These are phyloP conservation scores for Dactylellina parvicollis DNA, from an alignment of 2,329 filamentous ascomycete genomes.

Conservation along the genomic window DNA sequence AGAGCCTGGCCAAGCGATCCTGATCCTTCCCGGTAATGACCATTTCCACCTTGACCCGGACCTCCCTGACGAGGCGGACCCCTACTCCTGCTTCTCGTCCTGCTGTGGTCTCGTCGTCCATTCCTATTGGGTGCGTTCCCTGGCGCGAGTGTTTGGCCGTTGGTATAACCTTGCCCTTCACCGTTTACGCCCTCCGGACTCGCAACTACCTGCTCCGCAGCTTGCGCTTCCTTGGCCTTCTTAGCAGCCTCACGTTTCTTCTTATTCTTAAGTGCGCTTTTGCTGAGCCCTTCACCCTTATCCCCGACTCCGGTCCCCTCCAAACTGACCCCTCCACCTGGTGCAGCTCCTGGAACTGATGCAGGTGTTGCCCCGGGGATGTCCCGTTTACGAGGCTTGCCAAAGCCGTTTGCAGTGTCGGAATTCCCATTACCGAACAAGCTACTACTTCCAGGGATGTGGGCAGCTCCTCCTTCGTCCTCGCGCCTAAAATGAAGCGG, in stretches of 20 bases:
- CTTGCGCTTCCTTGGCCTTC: conserved; percentile 83
- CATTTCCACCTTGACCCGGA: conserved; percentile 59
- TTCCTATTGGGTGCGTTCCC: conserved; percentile 66
- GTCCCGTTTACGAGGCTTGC: conserved; percentile 73
- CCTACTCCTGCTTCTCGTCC: conserved; percentile 66
- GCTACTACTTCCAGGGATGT: conserved; percentile 64
- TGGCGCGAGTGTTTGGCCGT: conserved; percentile 57
- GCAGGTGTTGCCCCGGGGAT: conserved; percentile 86
- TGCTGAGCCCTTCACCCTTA: conserved; percentile 76
- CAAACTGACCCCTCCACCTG: conserved; percentile 73
- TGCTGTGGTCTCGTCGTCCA: conserved; percentile 65
- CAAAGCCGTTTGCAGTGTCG: conserved; percentile 66
- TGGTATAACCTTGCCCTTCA: conserved; percentile 59
- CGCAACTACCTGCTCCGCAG: conserved; percentile 64
- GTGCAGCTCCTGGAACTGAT: conserved; percentile 73
- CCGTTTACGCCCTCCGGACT: conserved; percentile 65
- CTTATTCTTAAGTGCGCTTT: conserved; percentile 93
- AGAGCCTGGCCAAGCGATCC: conserved; percentile 49
- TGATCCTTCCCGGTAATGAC: conserved; percentile 40
- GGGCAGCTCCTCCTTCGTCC: conserved; percentile 92
- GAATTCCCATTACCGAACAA: conserved; percentile 72
- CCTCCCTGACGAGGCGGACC: conserved; percentile 59
- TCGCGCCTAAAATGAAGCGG: conserved; percentile 97
- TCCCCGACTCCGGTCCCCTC: conserved; percentile 71
- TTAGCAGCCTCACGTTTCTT: conserved; percentile 93